Evolutionary conservation across 2,329 filamentous ascomycete genomes (phyloP).

Genomic region (Sporothrix pallida): DNA sequence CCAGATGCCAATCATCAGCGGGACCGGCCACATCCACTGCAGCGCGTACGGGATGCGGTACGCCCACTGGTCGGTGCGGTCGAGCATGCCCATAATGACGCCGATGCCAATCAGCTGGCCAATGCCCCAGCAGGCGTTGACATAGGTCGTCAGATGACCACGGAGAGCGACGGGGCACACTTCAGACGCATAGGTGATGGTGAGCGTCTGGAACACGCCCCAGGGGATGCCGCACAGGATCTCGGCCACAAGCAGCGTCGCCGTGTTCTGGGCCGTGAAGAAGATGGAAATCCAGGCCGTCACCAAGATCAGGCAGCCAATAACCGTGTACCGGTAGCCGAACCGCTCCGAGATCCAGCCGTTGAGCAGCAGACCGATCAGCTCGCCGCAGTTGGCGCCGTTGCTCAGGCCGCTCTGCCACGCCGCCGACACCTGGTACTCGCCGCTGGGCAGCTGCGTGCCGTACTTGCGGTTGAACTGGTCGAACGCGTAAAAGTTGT

Average conservation of each 20-base stretch:
- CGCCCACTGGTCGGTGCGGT: constrained; percentile 65
- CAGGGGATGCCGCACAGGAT: constrained; percentile 64
- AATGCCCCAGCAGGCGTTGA: constrained; percentile 80
- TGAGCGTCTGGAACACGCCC: constrained; percentile 50
- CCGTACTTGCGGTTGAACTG: constrained; percentile 66
- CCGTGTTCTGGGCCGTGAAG: constrained; percentile 67
- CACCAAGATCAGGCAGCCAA: constrained; percentile 60
- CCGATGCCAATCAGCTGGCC: constrained; percentile 75
- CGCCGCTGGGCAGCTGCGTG: constrained; percentile 50
- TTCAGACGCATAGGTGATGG: constrained; percentile 71
- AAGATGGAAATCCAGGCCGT: constrained; percentile 66
- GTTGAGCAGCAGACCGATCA: constrained; percentile 70
- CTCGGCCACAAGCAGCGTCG: constrained; percentile 64
- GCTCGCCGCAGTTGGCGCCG: constrained; percentile 65
- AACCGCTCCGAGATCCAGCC: constrained; percentile 70
- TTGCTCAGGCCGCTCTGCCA: constrained; percentile 67
- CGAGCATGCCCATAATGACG: constrained; percentile 72
- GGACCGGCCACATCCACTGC: constrained; percentile 78
- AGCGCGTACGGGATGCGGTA: constrained; percentile 73
- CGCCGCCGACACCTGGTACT: constrained; percentile 61
- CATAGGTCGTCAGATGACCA: constrained; percentile 74
- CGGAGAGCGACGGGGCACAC: constrained; percentile 75
- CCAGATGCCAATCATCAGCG: constrained; percentile 67
- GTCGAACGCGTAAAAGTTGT: constrained; percentile 68
- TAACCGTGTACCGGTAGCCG: constrained; percentile 69